These are phyloP conservation scores for Solanum piurae DNA, from an alignment of 257 asterid species.

Conservation along the genomic window DNA sequence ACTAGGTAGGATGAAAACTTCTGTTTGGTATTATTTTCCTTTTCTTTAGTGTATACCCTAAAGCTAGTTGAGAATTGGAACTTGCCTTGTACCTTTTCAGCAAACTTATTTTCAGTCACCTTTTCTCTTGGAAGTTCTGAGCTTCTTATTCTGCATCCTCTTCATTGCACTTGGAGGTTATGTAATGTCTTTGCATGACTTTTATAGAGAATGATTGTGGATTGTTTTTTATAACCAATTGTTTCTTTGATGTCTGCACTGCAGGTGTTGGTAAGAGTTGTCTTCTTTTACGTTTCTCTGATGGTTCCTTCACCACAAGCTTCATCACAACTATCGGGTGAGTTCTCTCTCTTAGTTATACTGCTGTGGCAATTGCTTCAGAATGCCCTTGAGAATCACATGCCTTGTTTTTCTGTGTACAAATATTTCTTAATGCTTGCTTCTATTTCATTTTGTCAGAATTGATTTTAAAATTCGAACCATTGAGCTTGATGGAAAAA, in stretches of 20 bases:
- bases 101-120: background rate
- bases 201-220: background rate
- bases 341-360: background rate
- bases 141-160: background rate
- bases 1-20: background rate
- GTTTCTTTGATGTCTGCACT: background rate
- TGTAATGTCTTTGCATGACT: background rate
- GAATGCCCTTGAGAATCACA: background rate
- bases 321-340: constrained; percentile 32
- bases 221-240: background rate
- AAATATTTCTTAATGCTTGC: background rate
- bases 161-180: background rate
- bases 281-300: constrained; percentile 32
- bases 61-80: background rate
- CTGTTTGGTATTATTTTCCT: background rate
- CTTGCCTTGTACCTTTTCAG: background rate
- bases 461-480: constrained; percentile 29
- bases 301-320: constrained; percentile 34
- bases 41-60: background rate
- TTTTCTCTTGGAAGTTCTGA: background rate
- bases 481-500: constrained; percentile 30
- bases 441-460: background rate
- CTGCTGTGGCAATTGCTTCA: background rate
- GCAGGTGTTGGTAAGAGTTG: constrained; percentile 41
- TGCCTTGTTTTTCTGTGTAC: background rate